phyloP scores from a whole-genome alignment of 2,329 filamentous ascomycete genomes.

The Fusarium sp. region DNA sequence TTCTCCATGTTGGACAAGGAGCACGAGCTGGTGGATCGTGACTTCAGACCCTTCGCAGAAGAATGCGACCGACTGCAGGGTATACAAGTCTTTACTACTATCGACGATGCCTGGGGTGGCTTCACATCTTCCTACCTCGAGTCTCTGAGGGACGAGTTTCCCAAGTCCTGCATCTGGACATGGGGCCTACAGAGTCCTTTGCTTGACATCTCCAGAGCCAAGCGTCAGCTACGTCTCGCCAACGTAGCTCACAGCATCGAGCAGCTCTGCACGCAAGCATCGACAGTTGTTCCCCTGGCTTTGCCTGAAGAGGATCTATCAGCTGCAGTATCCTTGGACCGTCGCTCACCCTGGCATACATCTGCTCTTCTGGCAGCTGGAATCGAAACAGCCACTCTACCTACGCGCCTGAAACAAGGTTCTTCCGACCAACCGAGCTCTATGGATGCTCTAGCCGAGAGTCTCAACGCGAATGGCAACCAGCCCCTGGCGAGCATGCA shows the following conservation, averaged over 20 bases:
- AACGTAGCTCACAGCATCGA: slow-evolving; percentile 83
- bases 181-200: slow-evolving; percentile 83
- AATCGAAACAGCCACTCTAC: slow-evolving; percentile 84
- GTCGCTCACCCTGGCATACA: slow-evolving; percentile 81
- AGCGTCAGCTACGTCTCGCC: slow-evolving; percentile 69
- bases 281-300: slow-evolving; percentile 82
- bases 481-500: slow-evolving; percentile 83
- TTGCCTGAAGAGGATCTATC: slow-evolving; percentile 72
- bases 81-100: slow-evolving; percentile 80
- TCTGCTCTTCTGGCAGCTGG: slow-evolving; percentile 83
- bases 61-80: slow-evolving; percentile 95
- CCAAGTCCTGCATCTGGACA: slow-evolving; percentile 87
- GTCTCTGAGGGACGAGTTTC: slow-evolving; percentile 88
- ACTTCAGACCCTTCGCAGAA: slow-evolving; percentile 89
- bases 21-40: slow-evolving; percentile 90
- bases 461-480: slow-evolving; percentile 81
- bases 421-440: slow-evolving; percentile 60
- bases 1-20: slow-evolving; percentile 82
- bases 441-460: slow-evolving; percentile 74
- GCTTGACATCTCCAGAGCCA: slow-evolving; percentile 67
- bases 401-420: slow-evolving; percentile 74
- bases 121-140: slow-evolving; percentile 83
- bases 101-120: slow-evolving; percentile 87
- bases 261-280: slow-evolving; percentile 78
- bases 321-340: slow-evolving; percentile 71